Base-by-base conservation (phyloP, 2,329 filamentous ascomycete species). In the Phaeoacremonium minimum region DNA sequence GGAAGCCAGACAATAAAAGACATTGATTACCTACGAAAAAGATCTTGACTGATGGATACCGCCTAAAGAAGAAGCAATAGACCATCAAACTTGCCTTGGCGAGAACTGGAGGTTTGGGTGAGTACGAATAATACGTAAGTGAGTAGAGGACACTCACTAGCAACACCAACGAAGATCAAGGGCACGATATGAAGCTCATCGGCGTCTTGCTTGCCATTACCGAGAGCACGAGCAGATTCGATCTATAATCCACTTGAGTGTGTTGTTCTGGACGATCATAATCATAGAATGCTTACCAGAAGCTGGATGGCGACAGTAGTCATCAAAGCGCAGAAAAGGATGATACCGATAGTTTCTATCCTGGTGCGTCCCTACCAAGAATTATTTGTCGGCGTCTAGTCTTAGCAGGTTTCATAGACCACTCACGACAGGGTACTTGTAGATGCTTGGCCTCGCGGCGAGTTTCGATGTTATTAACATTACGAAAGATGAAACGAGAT, bases 311-410 rank as follows among this genome's bases (percentile, higher is more conserved):
- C 76, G 4, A 81, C 77, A 0, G 77, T 82, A 3, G 78, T 80
- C 76, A 83, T 82, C 41, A 83, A 61, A 30, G 77, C 75, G 44
- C 77, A 80, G 55, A 83, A 83, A 31, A 83, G 69, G 47, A 83
- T 77, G 43, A 83, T 77, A 18, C 77, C 78, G 40, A 82, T 68
- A 3, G 78, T 80, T 57, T 83, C 78, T 36, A 82, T 73, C 38
- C 78, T 68, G 5, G 70, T 80, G 7, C 78, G 71, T 29, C 75
- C 78, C 63, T 69, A 46, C 14, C 28, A 17, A 30, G 9, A 22
- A 13, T 18, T 26, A 33, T 43, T 43, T 32, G 38, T 35, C 38
- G 18, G 28, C 22, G 36, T 35, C 37, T 32, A 15, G n/a, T n/a
- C n/a, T n/a, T n/a, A n/a, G n/a, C n/a, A n/a, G n/a, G n/a, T 12